Evolutionary conservation across 495 filamentous ascomycete species (phyloP), one percentile per base, ranked within the genome.

Genomic region (Xylaria grammica): DNA sequence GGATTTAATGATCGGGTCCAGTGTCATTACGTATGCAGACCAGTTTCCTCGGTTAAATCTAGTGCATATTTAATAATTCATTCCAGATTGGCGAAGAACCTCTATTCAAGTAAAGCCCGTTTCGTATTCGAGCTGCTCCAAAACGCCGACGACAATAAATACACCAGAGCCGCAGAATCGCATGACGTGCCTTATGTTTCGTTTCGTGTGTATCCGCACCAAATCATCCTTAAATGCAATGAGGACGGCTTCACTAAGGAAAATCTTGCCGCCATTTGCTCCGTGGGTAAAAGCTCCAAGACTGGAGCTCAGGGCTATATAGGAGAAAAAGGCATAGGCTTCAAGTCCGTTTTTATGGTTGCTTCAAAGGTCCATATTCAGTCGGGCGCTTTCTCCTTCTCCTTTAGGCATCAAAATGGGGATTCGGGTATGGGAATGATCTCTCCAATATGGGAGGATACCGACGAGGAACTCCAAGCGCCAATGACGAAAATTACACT

Each of bases 241-340:
- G 79, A 83, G 51, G 77, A 80, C 62, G 81, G 81, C 26, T 83
- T 83, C 58, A 69, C 61, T 3, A 65, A 74, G 20, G 62, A n/a
- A 11, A 74, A 82, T 65, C 65, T 82, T 10, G 17, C 29, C 22
- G 75, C 75, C 10, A 76, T 83, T 49, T 82, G 78, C 65, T 42
- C 57, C n/a, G 60, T 77, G n/a, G 73, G 74, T 0, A 38, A 74
- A 32, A 82, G 78, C 59, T 76, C 76, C 34, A 84, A 84, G 62
- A 67, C 65, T 0, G 68, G 60, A 5, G 58, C 68, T 7, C 69
- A 73, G 53, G 77, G 77, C 0, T 83, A 82, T 57, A 80, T 82
- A 66, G 82, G 82, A 3, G 80, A 82, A 53, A 85, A 85, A 56
- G 81, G 81, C 0, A 82, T 84, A 29, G 82, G 83, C 0, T 85